These are phyloP conservation scores for Hanseniaspora clermontiae DNA, from an alignment of 805 yeast species.

Conservation along the genomic window DNA sequence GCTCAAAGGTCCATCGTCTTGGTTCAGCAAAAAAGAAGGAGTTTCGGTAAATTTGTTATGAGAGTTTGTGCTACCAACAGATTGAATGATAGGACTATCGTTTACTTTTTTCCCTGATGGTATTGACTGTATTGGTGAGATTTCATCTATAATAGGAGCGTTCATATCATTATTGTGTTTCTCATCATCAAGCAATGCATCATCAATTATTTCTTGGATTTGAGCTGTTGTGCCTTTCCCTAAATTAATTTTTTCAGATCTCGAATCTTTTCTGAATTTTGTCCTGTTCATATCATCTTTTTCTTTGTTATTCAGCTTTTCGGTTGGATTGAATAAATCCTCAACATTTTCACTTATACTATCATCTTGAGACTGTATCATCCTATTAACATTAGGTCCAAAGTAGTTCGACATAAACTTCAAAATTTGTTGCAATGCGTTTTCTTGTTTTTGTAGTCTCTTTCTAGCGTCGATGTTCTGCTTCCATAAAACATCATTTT, in stretches of 20 bases:
- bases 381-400: slow-evolving; percentile 11
- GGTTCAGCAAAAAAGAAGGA: not conserved
- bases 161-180: not conserved
- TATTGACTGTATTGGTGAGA: not conserved
- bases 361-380: slow-evolving; percentile 9
- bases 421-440: slow-evolving; percentile 74
- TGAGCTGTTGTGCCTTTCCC: slow-evolving; percentile 9
- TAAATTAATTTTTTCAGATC: not conserved
- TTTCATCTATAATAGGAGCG: slow-evolving; percentile 8
- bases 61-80: slow-evolving; percentile 7
- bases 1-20: slow-evolving; percentile 1
- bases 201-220: slow-evolving; percentile 12
- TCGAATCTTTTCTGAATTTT: slow-evolving; percentile 2
- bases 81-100: slow-evolving; percentile 11
- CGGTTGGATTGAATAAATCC: not conserved
- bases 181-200: slow-evolving; percentile 2
- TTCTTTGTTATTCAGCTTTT: not conserved
- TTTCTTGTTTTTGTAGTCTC: slow-evolving; percentile 72
- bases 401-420: slow-evolving; percentile 61
- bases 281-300: not conserved
- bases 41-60: not conserved
- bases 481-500: slow-evolving; percentile 83
- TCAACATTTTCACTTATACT: not conserved
- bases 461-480: slow-evolving; percentile 77
- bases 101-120: not conserved